Percentiles rank a stretch among this genome's conserved stretches.
Conservation (phyloP, 169 alveolate species). For the Eimeria acervulina region DNA sequence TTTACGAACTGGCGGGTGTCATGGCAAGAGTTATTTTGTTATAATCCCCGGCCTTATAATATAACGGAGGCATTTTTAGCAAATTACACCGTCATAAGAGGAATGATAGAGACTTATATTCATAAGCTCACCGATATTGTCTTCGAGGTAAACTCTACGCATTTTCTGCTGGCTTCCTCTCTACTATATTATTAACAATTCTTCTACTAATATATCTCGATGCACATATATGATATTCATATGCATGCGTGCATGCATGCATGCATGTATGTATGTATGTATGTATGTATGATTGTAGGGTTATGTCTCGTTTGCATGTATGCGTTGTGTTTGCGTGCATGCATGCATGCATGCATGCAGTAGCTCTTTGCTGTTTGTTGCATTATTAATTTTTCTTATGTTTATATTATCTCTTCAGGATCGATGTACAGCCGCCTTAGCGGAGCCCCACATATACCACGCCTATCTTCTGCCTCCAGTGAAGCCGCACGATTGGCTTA, state of each 20-base stretch:
- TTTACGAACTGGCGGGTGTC: constrained; percentile 77
- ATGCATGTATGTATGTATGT: too few species aligned
- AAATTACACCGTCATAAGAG: constrained; percentile 77
- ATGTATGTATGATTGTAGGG: too few species aligned
- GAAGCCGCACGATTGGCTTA: constrained; percentile 55
- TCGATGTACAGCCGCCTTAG: neutral
- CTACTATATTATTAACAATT: neutral
- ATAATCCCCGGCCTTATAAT: constrained; percentile 78
- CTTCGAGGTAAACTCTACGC: constrained; percentile 10
- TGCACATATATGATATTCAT: neutral
- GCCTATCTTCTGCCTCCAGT: constrained; percentile 82
- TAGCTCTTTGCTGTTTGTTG: too few species aligned
- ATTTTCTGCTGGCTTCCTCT: too few species aligned
- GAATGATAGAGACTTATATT: constrained; percentile 37
- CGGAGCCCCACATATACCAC: constrained; percentile 69
- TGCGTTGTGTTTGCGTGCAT: too few species aligned
- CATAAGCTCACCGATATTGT: constrained; percentile 69
- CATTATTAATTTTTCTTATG: too few species aligned
- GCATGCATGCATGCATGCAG: too few species aligned
- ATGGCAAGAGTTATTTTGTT: constrained; percentile 83
- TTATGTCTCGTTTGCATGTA: too few species aligned
- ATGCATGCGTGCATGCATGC: too few species aligned
- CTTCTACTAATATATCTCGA: too few species aligned
- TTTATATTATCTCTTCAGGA: too few species aligned
- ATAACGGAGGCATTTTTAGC: constrained; percentile 51